Evolutionary conservation across 2,329 filamentous ascomycete genomes (phyloP).

Genomic region (Claviceps sp.): DNA sequence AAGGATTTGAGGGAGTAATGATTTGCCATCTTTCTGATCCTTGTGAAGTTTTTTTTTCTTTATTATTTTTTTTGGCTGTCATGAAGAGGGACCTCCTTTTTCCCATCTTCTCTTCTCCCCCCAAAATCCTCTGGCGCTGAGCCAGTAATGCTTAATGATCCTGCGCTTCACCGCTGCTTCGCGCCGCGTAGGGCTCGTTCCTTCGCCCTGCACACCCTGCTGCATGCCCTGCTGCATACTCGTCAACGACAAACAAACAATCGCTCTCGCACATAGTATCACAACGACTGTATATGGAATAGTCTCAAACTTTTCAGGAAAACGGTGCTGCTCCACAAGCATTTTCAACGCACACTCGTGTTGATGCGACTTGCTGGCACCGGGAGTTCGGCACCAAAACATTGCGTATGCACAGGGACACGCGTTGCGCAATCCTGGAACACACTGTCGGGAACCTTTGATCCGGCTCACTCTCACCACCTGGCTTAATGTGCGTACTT

Average conservation of each 20-base stretch:
- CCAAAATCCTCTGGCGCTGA: neutral
- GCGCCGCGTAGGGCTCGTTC: neutral
- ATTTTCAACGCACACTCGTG: no score
- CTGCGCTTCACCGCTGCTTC: neutral
- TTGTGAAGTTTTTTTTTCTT: neutral
- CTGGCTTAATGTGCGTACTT: neutral
- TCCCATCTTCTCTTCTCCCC: neutral
- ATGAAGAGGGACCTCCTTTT: neutral
- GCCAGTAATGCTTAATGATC: conserved; percentile 3
- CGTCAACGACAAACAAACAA: neutral
- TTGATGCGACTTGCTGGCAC: no score
- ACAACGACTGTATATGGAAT: no score
- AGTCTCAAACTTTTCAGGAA: no score
- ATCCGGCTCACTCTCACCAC: no score
- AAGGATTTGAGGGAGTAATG: neutral
- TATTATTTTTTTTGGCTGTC: neutral
- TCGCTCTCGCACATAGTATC: no score
- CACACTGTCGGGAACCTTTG: no score
- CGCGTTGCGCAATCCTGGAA: no score
- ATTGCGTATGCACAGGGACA: no score
- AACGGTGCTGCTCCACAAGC: no score
- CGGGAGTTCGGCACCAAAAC: no score
- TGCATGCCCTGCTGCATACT: neutral
- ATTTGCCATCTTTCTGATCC: no score
- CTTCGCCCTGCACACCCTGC: neutral